Percentiles rank a stretch among this genome's conserved stretches.
Evolutionary conservation across 2,329 filamentous ascomycete genomes (phyloP).

Genomic region (Neopestalotiopsis sp.): DNA sequence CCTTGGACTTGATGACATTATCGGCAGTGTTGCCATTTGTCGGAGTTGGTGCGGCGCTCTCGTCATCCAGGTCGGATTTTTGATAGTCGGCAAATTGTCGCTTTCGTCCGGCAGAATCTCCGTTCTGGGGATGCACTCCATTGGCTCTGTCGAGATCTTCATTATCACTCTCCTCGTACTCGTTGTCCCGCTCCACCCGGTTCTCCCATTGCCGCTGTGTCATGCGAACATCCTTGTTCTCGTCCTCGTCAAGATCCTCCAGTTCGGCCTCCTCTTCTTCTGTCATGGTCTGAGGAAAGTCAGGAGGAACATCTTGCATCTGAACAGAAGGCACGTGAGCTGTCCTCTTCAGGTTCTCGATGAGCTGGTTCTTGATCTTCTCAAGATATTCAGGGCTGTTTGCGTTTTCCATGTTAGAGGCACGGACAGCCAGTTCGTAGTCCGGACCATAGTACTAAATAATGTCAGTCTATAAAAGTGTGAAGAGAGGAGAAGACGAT

Average conservation of each 20-base stretch:
- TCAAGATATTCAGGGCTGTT: slow-evolving; percentile 84
- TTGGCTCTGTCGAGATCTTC: slow-evolving; percentile 79
- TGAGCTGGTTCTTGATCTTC: slow-evolving; percentile 79
- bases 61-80: slow-evolving; percentile 49
- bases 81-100: slow-evolving; percentile 53
- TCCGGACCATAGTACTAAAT: slow-evolving; percentile 87
- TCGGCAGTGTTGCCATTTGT: slow-evolving; percentile 38
- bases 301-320: slow-evolving; percentile 76
- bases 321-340: slow-evolving; percentile 88
- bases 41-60: slow-evolving; percentile 44
- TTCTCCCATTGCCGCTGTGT: slow-evolving; percentile 86
- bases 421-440: slow-evolving; percentile 86
- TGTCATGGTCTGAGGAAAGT: slow-evolving; percentile 65
- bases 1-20: slow-evolving; percentile 40
- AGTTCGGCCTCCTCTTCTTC: slow-evolving; percentile 71
- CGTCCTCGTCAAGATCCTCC: slow-evolving; percentile 79
- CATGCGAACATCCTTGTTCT: slow-evolving; percentile 82
- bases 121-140: slow-evolving; percentile 64
- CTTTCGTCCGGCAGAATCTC: slow-evolving; percentile 51
- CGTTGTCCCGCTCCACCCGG: slow-evolving; percentile 75
- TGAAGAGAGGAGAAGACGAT: background rate
- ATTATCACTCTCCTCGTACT: slow-evolving; percentile 87
- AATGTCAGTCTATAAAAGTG: slow-evolving; percentile 36
- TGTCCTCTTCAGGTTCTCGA: slow-evolving; percentile 87
- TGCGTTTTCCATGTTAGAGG: slow-evolving; percentile 89